phyloP scores from a whole-genome alignment of 208 protist species.

The Trypanosoma platydactyli region DNA sequence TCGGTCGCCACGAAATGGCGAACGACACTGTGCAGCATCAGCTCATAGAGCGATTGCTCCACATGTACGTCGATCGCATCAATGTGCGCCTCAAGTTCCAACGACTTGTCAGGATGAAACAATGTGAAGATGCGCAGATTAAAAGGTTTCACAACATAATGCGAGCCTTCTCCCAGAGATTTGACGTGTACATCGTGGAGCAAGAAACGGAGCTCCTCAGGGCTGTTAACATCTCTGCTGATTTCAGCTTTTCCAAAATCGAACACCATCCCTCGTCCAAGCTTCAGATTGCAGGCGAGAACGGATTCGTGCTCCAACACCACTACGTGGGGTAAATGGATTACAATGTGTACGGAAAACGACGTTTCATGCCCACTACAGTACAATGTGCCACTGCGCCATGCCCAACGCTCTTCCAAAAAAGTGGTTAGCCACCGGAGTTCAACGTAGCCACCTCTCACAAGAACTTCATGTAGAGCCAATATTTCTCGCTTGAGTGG shows the following conservation, averaged over 20 bases:
- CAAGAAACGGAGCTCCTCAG: constrained; percentile 4
- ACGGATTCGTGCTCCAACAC: constrained; percentile 34
- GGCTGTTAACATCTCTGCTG: constrained; percentile 8
- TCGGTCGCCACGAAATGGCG: constrained; percentile 29
- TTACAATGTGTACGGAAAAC: constrained; percentile 17
- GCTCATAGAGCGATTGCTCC: constrained; percentile 45
- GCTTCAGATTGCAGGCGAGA: constrained; percentile 6
- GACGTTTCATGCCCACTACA: not conserved
- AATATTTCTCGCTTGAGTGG: constrained; percentile 31
- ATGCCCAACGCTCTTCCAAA: constrained; percentile 33
- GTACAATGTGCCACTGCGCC: not conserved
- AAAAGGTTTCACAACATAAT: constrained; percentile 24
- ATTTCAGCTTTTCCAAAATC: constrained; percentile 26
- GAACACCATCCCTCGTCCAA: constrained; percentile 36
- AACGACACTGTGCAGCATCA: constrained; percentile 39
- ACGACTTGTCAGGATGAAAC: not conserved
- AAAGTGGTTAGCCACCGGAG: constrained; percentile 25
- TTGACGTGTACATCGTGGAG: constrained; percentile 6
- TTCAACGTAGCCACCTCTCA: constrained; percentile 8
- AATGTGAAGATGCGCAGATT: constrained; percentile 11
- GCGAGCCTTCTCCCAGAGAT: constrained; percentile 1
- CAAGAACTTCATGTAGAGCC: constrained; percentile 4
- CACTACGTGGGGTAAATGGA: constrained; percentile 30
- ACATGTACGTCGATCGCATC: constrained; percentile 35
- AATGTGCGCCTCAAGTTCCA: constrained; percentile 28